A percentile compares a stretch with the other conserved stretches of the same genome.
Conservation (phyloP, 1,284 basidiomycete species). For the Austroboletus novae-zelandiae region DNA sequence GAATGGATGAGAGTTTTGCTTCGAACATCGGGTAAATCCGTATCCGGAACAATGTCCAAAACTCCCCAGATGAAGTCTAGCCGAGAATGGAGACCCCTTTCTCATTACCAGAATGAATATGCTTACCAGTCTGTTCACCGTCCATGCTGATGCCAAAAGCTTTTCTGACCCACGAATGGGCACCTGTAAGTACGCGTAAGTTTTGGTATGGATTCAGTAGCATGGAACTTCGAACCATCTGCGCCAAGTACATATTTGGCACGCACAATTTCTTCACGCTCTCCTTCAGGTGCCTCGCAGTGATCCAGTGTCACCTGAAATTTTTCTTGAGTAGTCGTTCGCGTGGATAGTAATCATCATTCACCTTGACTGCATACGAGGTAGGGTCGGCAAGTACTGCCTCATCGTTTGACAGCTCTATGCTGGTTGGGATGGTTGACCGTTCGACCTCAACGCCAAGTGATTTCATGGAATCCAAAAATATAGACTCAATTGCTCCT, state of each 20-base stretch:
- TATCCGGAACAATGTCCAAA: constrained; percentile 49
- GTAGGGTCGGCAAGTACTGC: constrained; percentile 29
- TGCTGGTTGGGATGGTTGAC: constrained; percentile 29
- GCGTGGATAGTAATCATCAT: neutral
- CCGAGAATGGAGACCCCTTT: neutral
- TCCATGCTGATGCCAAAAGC: constrained; percentile 51
- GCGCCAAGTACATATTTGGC: constrained; percentile 57
- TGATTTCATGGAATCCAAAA: constrained; percentile 30
- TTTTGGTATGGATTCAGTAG: neutral
- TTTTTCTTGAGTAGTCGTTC: constrained; percentile 2
- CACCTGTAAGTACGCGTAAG: constrained; percentile 34
- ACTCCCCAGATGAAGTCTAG: constrained; percentile 59
- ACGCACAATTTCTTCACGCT: constrained; percentile 43
- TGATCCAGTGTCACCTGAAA: constrained; percentile 37
- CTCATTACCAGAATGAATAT: neutral
- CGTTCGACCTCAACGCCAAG: constrained; percentile 35
- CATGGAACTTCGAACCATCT: constrained; percentile 38
- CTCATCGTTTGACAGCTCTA: constrained; percentile 34
- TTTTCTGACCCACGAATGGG: constrained; percentile 62
- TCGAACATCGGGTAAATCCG: constrained; percentile 63
- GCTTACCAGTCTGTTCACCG: constrained; percentile 52
- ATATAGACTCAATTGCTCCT: constrained; percentile 37
- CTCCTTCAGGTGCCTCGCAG: constrained; percentile 27
- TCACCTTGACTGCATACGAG: constrained; percentile 36
- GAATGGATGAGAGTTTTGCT: constrained; percentile 58